Conservation (phyloP, 2,329 filamentous ascomycete species). For the Phyllosticta ampelicida region DNA sequence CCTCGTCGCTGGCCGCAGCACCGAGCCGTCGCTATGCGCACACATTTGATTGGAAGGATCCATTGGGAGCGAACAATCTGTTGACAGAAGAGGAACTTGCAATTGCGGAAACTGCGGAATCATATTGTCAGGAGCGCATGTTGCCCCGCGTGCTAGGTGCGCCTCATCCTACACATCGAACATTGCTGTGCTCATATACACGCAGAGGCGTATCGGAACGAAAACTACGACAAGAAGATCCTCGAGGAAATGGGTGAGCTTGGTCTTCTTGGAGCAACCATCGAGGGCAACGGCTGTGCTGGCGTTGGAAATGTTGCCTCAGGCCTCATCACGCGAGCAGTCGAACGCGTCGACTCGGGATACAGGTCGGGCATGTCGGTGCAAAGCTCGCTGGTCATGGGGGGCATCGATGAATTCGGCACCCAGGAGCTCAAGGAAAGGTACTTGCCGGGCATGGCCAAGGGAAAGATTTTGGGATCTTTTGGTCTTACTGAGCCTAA, state of each 20-base stretch:
- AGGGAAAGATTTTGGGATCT: slow-evolving; percentile 70
- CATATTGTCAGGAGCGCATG: slow-evolving; percentile 87
- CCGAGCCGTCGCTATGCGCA: slow-evolving; percentile 26
- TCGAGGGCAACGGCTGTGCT: slow-evolving; percentile 79
- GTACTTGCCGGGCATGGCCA: slow-evolving; percentile 69
- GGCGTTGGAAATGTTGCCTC: slow-evolving; percentile 79
- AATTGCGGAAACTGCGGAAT: slow-evolving; percentile 80
- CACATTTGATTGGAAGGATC: slow-evolving; percentile 85
- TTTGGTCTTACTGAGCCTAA: slow-evolving; percentile 91
- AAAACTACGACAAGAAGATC: slow-evolving; percentile 76
- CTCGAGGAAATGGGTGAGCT: slow-evolving; percentile 86
- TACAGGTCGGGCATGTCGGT: slow-evolving; percentile 92
- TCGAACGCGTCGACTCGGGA: slow-evolving; percentile 83
- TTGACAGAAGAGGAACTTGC: slow-evolving; percentile 85
- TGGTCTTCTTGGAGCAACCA: slow-evolving; percentile 76
- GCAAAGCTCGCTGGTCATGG: slow-evolving; percentile 88
- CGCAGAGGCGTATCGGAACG: slow-evolving; percentile 73
- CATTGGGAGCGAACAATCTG: slow-evolving; percentile 61
- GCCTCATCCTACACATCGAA: not conserved
- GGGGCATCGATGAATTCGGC: slow-evolving; percentile 79
- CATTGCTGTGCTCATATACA: not conserved
- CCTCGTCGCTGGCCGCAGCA: slow-evolving; percentile 19
- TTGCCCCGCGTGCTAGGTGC: slow-evolving; percentile 75
- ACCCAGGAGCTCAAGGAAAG: slow-evolving; percentile 79
- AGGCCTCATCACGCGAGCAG: slow-evolving; percentile 81